Evolutionary conservation across 352 stramenopile species (phyloP), one percentile per base, ranked within the genome.

Genomic region (Vaucheria bursata): DNA sequence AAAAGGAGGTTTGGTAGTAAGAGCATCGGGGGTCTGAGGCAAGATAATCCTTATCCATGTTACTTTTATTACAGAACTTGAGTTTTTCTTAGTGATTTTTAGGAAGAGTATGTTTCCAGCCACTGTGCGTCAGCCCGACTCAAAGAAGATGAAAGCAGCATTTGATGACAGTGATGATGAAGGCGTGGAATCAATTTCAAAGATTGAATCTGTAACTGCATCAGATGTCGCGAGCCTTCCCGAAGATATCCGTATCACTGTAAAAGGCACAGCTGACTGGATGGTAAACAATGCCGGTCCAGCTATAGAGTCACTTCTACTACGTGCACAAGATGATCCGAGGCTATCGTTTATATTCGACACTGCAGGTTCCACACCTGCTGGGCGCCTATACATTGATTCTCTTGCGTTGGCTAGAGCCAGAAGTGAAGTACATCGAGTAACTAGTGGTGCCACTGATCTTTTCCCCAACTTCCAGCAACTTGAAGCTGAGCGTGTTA

Each of bases 271-370:
- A 25, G 76, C 76, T 32, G 39, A 77, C 32, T 81, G 76, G 76
- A 68, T 81, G 32, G 35, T 29, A 0, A 25, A 29, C 32, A 59
- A 59, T 0, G 70, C 32, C 6, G 70, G 25, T 29, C 0, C 36
- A 7, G 0, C 53, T 8, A 33, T 0, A 0, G 34, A 74, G 76
- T 53, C 75, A 25, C 50, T 81, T n/a, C 66, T 77, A 38, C 70
- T 73, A 38, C 75, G 75, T 34, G 75, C 67, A 39, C 59, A 72
- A 45, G 76, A 71, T 31, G 71, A 79, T 25, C 34, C 35, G 12
- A 53, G 75, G 40, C 73, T 81, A 34, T 39, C 40, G 29, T 81
- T 81, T 45, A 38, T 76, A 0, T 76, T 81, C 71, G 71, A 81
- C 35, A 50, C 50, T 12, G 45, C 45, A 25, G 45, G 45, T 25